Conservation (phyloP, 208 protist genomes). For the Leptomonas seymouri region DNA sequence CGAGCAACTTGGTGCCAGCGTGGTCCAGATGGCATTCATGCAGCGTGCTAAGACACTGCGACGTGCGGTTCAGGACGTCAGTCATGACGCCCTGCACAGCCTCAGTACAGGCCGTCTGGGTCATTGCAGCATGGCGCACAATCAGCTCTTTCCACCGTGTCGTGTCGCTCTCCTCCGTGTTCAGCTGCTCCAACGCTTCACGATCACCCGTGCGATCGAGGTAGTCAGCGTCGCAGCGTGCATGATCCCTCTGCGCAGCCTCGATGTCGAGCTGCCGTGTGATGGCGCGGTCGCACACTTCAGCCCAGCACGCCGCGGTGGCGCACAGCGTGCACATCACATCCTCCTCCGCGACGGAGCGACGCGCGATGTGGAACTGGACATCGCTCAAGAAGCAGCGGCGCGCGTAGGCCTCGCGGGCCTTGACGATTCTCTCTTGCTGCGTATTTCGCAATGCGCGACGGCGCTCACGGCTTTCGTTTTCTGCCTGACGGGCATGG, state of each 20-base stretch:
- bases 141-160: conserved; percentile 52
- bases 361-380: conserved; percentile 24
- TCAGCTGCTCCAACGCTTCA: conserved; percentile 53
- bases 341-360: conserved; percentile 55
- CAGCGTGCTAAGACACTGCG: conserved; percentile 42
- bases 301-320: conserved; percentile 71
- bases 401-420: conserved; percentile 21
- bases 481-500: conserved; percentile 36
- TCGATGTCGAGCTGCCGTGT: conserved; percentile 61
- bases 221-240: conserved; percentile 44
- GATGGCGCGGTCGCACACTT: conserved; percentile 70
- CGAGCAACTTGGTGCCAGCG: conserved; percentile 36
- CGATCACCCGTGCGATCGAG: conserved; percentile 43
- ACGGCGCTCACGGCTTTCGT: conserved; percentile 36
- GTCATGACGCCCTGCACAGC: conserved; percentile 38
- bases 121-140: conserved; percentile 21
- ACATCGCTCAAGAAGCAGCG: conserved; percentile 33
- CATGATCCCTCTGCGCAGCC: conserved; percentile 40
- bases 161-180: conserved; percentile 57
- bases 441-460: conserved; percentile 54
- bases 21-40: conserved; percentile 40
- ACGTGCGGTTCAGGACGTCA: conserved; percentile 32
- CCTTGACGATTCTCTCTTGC: conserved; percentile 31
- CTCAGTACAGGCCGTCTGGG: conserved; percentile 24
- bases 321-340: conserved; percentile 51